Conservation (phyloP, 1,139 yeast genomes). For the Suhomyces terraborum region DNA sequence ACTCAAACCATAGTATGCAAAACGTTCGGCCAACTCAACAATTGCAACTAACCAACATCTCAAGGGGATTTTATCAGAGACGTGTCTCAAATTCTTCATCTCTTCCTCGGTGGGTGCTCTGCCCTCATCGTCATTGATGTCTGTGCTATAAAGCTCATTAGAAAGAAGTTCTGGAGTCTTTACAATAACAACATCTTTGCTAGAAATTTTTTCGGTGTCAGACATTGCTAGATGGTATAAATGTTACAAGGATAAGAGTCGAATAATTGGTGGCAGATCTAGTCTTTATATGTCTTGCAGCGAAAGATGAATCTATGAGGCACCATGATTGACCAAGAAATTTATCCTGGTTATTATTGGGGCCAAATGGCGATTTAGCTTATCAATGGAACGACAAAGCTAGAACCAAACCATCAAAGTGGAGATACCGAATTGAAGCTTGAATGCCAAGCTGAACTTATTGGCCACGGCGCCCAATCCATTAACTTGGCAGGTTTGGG, state of each 20-base stretch:
- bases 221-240: background rate
- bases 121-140: slow-evolving; percentile 15
- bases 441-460: background rate
- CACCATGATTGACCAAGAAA: background rate
- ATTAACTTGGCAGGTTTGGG: background rate
- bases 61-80: slow-evolving; percentile 23
- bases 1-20: slow-evolving; percentile 40
- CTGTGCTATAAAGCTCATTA: background rate
- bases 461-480: background rate
- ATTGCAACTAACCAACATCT: slow-evolving; percentile 29
- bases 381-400: background rate
- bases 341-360: background rate
- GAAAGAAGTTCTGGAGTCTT: slow-evolving; percentile 1
- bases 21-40: slow-evolving; percentile 27
- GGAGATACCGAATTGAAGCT: background rate
- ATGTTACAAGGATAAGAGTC: background rate
- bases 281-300: background rate
- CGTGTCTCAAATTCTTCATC: slow-evolving; percentile 22
- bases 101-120: slow-evolving; percentile 24
- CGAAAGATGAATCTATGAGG: background rate
- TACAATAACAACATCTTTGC: background rate
- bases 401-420: background rate
- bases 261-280: background rate
- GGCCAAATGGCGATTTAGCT: background rate
- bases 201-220: background rate